Evolutionary conservation across 1,139 yeast species (phyloP).

Genomic region (Taphrina communis): DNA sequence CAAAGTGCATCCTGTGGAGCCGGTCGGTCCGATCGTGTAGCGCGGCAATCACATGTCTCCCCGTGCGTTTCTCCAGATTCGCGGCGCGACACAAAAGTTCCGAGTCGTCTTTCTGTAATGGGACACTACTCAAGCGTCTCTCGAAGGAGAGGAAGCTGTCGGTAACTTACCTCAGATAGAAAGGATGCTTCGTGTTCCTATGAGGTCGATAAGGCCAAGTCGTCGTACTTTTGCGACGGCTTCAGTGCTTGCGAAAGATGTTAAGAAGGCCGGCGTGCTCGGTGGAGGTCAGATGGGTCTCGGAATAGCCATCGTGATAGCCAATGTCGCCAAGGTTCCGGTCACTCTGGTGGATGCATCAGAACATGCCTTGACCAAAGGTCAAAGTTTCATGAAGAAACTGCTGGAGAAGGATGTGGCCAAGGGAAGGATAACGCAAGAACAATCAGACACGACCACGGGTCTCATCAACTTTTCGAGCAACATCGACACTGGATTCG

Average conservation of each 20-base stretch:
- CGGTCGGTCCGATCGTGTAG: background rate
- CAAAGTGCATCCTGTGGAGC: background rate
- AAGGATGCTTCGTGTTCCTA: background rate
- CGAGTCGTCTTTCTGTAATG: too few relatives aligned
- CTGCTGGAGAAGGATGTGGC: slow-evolving; percentile 53
- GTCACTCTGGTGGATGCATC: slow-evolving; percentile 54
- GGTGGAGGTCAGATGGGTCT: slow-evolving; percentile 50
- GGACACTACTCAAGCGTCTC: too few relatives aligned
- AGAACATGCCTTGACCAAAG: slow-evolving; percentile 51
- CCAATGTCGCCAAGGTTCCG: slow-evolving; percentile 53
- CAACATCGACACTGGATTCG: slow-evolving; percentile 48
- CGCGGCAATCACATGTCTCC: slow-evolving; percentile 1
- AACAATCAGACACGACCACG: slow-evolving; percentile 50
- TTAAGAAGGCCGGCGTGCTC: slow-evolving; percentile 31
- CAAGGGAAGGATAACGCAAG: slow-evolving; percentile 52
- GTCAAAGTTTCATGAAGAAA: slow-evolving; percentile 52
- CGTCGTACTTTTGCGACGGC: slow-evolving; percentile 2
- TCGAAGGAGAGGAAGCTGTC: too few relatives aligned
- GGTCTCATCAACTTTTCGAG: slow-evolving; percentile 49
- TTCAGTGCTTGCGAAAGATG: slow-evolving; percentile 22
- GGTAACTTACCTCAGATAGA: too few relatives aligned
- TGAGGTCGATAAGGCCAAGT: background rate
- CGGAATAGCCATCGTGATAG: slow-evolving; percentile 57
- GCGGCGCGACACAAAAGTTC: background rate
- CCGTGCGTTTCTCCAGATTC: slow-evolving; percentile 1